phyloP scores from a whole-genome alignment of 1,284 basidiomycete genomes.

The Phellinidium pouzarii region DNA sequence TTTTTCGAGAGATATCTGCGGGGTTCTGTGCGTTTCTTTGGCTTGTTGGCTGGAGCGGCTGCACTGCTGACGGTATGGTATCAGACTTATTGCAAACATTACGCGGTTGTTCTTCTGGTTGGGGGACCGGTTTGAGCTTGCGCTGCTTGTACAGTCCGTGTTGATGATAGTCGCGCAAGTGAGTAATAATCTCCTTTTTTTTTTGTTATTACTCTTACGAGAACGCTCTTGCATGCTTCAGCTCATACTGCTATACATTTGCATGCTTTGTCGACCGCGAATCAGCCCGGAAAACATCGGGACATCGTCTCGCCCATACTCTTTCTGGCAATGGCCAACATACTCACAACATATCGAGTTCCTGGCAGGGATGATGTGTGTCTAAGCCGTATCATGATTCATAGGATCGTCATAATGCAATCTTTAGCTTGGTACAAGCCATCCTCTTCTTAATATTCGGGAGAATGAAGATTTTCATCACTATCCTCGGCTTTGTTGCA shows the following conservation, averaged over 20 bases:
- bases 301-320: constrained; percentile 57
- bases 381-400: constrained; percentile 18
- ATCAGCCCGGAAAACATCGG: constrained; percentile 52
- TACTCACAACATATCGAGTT: constrained; percentile 80
- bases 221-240: constrained; percentile 24
- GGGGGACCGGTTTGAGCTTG: constrained; percentile 70
- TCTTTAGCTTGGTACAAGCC: constrained; percentile 53
- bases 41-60: constrained; percentile 12
- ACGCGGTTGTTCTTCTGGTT: constrained; percentile 86
- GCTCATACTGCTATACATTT: constrained; percentile 73
- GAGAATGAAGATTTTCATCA: constrained; percentile 56
- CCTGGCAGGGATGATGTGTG: constrained; percentile 70
- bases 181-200: constrained; percentile 19
- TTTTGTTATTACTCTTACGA: not conserved
- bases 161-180: constrained; percentile 80
- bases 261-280: constrained; percentile 59
- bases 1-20: constrained; percentile 79
- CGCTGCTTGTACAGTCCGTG: constrained; percentile 70
- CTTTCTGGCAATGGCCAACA: constrained; percentile 82
- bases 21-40: constrained; percentile 51
- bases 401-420: constrained; percentile 19
- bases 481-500: constrained; percentile 69
- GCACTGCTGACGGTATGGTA: constrained; percentile 4
- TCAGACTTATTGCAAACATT: constrained; percentile 73
- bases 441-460: constrained; percentile 73